A percentile compares a stretch with the other conserved stretches of the same genome.
phyloP scores from a whole-genome alignment of 1,284 basidiomycete species.

The Heterobasidion occidentale region DNA sequence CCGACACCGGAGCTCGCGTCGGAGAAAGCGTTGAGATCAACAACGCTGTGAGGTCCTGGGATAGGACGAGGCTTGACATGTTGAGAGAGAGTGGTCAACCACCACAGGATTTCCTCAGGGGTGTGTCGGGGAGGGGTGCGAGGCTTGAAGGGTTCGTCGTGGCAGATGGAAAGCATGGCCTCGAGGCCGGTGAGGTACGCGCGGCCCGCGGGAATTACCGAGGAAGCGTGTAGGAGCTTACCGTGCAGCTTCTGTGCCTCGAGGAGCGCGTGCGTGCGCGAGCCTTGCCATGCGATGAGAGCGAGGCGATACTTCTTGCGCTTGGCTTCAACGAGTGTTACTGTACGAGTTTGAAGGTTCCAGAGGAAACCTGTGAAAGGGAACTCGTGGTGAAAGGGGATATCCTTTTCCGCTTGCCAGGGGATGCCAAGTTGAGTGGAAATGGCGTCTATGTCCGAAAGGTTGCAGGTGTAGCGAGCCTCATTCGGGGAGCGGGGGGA shows the following conservation, averaged over 20 bases:
- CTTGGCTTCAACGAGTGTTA: slow-evolving; percentile 7
- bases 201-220: too few species aligned
- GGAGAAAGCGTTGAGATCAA: slow-evolving; percentile 26
- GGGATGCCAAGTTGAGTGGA: slow-evolving; percentile 15
- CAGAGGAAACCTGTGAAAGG: slow-evolving; percentile 19
- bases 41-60: slow-evolving; percentile 9
- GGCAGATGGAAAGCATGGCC: slow-evolving; percentile 14
- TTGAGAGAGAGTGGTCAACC: slow-evolving; percentile 16
- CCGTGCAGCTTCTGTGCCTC: too few species aligned
- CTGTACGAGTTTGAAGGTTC: slow-evolving; percentile 11
- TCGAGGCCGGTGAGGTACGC: too few species aligned
- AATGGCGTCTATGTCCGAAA: slow-evolving; percentile 14
- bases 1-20: slow-evolving; percentile 35
- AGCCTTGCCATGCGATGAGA: slow-evolving; percentile 18
- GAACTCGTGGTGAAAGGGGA: slow-evolving; percentile 5
- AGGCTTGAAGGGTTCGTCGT: slow-evolving; percentile 19
- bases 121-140: slow-evolving; percentile 14
- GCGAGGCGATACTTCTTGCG: slow-evolving; percentile 5
- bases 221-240: too few species aligned
- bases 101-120: slow-evolving; percentile 28
- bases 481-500: slow-evolving; percentile 9
- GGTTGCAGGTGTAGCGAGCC: slow-evolving; percentile 8
- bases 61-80: slow-evolving; percentile 7
- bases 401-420: slow-evolving; percentile 17
- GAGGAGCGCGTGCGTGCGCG: too few species aligned